Percentiles rank a stretch among this genome's conserved stretches.
These are phyloP conservation scores for Avena atlantica DNA, from an alignment of 176 grass and related monocot genomes.

Conservation along the genomic window DNA sequence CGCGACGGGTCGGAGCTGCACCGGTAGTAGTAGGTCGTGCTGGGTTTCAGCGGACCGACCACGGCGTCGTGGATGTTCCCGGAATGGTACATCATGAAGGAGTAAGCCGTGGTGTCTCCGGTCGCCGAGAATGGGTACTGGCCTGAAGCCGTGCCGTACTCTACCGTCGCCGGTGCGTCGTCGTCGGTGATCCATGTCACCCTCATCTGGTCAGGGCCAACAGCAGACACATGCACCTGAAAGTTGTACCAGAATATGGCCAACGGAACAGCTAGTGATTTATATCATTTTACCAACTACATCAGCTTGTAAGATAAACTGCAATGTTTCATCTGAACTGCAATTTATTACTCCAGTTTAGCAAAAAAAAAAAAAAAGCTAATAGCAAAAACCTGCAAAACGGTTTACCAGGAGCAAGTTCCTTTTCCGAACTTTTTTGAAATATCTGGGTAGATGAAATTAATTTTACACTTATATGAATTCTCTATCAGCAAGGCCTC, in stretches of 20 bases:
- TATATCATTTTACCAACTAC: neutral
- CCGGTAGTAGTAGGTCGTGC: slow-evolving; percentile 63
- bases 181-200: slow-evolving; percentile 79
- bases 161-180: slow-evolving; percentile 53
- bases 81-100: slow-evolving; percentile 55
- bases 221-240: slow-evolving; percentile 82
- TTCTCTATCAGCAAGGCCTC: too few species aligned
- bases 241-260: neutral
- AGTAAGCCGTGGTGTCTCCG: slow-evolving; percentile 59
- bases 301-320: too few species aligned
- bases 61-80: slow-evolving; percentile 70
- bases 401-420: too few species aligned
- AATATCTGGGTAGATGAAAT: too few species aligned
- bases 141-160: slow-evolving; percentile 63
- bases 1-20: slow-evolving; percentile 48
- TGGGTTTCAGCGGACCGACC: slow-evolving; percentile 51
- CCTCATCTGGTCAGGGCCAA: slow-evolving; percentile 40
- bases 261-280: neutral
- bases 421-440: too few species aligned
- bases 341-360: neutral
- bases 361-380: neutral
- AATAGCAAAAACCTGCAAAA: too few species aligned
- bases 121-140: slow-evolving; percentile 52
- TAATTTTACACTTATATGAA: too few species aligned
- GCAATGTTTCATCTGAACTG: too few species aligned